Base-by-base conservation (phyloP, 176 grass and related monocot species). In the Alloteropsis semialata region DNA sequence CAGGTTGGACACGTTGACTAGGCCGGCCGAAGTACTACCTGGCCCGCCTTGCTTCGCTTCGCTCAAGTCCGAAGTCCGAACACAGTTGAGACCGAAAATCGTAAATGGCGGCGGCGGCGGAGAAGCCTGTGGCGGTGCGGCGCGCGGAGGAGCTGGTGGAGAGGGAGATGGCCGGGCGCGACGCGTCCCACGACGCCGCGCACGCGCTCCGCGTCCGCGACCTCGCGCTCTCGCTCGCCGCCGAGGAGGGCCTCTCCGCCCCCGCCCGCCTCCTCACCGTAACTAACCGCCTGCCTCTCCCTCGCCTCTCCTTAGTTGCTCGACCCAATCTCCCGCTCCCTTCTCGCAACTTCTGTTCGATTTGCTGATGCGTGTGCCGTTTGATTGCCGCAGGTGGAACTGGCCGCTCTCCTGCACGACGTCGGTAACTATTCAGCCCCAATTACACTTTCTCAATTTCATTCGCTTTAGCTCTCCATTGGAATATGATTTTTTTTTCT, bases 391-490 rank as follows among this genome's bases (percentile, higher is more conserved):
- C 82, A 98, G 92, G 92, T 98, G 13, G 96, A 95, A 79, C 84
- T 98, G 48, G 89, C 92, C 19, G 92, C 96, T 63, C 92, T 98
- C 67, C 82, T 98, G 25, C 96, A 98, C 81, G 96, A 98, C 87
- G 69, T 98, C 54, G 92, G 90, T 95, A 93, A 81, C 38, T 66
- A 22, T 22, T 43, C 27, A 9, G 27, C 1, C 51, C 32, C n/a
- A 39, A 25, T 19, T 43, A 19, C 71, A 65, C 32, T 33, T 32
- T 43, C 24, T 17, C 54, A 25, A 74, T 38, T 66, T 28, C 21
- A 48, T 85, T 49, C 53, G 41, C 30, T 79, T 69, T 38, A 37
- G 24, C 45, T 30, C 58, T 36, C 5, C 76, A 30, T 48, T 18
- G 18, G 74, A 27, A 25, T 53, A 44, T 56, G 33, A 39, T 32